A percentile compares a stretch with the other conserved stretches of the same genome.
These are phyloP conservation scores for Candida sojae DNA, from an alignment of 1,139 yeast genomes.

Conservation along the genomic window DNA sequence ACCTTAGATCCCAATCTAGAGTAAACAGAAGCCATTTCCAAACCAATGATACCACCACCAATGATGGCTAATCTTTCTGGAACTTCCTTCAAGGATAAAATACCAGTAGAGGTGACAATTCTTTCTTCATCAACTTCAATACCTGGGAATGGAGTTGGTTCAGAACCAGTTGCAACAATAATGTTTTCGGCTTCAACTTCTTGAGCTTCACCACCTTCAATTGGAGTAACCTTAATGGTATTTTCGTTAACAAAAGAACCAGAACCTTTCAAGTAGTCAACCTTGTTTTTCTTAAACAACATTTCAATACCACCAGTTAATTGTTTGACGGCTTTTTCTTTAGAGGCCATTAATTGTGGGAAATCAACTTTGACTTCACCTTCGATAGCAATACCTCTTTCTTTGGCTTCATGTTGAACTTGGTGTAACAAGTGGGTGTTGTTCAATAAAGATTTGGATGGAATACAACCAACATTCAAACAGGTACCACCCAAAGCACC, in stretches of 20 bases:
- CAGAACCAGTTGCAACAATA: slow-evolving; percentile 98
- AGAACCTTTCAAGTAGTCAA: slow-evolving; percentile 89
- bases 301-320: slow-evolving; percentile 92
- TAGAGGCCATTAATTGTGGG: slow-evolving; percentile 83
- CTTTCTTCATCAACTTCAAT: slow-evolving; percentile 95
- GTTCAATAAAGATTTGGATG: slow-evolving; percentile 93
- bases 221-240: slow-evolving; percentile 76
- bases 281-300: slow-evolving; percentile 94
- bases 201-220: slow-evolving; percentile 73
- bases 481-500: slow-evolving; percentile 98
- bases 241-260: slow-evolving; percentile 88
- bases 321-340: slow-evolving; percentile 85
- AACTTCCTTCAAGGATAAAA: slow-evolving; percentile 77
- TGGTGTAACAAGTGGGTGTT: slow-evolving; percentile 93
- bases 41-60: slow-evolving; percentile 99
- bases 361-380: slow-evolving; percentile 76
- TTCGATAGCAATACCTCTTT: slow-evolving; percentile 85
- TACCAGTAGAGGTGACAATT: slow-evolving; percentile 96
- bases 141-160: slow-evolving; percentile 98
- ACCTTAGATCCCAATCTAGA: slow-evolving; percentile 94
- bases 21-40: slow-evolving; percentile 99
- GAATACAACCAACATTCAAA: slow-evolving; percentile 97
- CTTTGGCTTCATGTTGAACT: slow-evolving; percentile 78
- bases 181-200: slow-evolving; percentile 78
- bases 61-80: slow-evolving; percentile 92